Conservation (phyloP, 164 flowering plant genomes). For the Nymphaea thermarum region DNA sequence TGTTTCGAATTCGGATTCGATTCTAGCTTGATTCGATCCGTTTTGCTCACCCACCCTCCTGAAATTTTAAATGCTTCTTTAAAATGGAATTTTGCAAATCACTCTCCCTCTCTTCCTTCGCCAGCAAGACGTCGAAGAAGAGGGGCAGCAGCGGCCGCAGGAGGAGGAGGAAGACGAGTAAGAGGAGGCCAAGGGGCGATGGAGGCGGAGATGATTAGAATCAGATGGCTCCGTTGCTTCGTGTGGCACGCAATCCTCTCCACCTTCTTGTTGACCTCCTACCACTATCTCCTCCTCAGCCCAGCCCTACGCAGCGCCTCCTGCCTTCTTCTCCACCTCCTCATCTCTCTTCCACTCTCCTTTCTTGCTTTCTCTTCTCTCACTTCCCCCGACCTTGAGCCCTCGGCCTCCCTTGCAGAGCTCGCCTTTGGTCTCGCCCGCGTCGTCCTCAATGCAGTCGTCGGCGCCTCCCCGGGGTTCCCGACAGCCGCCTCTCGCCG, state of each 20-base stretch:
- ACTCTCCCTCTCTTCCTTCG: too few species aligned
- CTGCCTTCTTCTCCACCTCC: constrained; percentile 10
- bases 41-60: too few species aligned
- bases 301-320: constrained; percentile 4
- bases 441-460: constrained; percentile 19
- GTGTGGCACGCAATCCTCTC: constrained; percentile 63
- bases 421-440: constrained; percentile 26
- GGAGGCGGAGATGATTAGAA: constrained; percentile 25
- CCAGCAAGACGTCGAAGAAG: too few species aligned
- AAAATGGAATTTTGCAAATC: too few species aligned
- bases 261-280: constrained; percentile 27
- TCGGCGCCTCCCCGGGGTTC: constrained; percentile 8
- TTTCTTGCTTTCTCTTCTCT: constrained; percentile 14
- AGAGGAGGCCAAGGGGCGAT: not conserved
- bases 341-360: constrained; percentile 17
- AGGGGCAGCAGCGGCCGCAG: too few species aligned
- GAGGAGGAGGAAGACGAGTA: not conserved
- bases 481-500: constrained; percentile 15
- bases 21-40: too few species aligned
- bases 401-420: constrained; percentile 25
- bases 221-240: constrained; percentile 53
- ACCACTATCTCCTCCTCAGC: constrained; percentile 19
- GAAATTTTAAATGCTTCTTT: too few species aligned
- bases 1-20: too few species aligned
- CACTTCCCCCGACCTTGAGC: constrained; percentile 28